Evolutionary conservation across 2,329 filamentous ascomycete genomes (phyloP), one percentile per base, ranked within the genome.

Genomic region (Sporothrix phasma): DNA sequence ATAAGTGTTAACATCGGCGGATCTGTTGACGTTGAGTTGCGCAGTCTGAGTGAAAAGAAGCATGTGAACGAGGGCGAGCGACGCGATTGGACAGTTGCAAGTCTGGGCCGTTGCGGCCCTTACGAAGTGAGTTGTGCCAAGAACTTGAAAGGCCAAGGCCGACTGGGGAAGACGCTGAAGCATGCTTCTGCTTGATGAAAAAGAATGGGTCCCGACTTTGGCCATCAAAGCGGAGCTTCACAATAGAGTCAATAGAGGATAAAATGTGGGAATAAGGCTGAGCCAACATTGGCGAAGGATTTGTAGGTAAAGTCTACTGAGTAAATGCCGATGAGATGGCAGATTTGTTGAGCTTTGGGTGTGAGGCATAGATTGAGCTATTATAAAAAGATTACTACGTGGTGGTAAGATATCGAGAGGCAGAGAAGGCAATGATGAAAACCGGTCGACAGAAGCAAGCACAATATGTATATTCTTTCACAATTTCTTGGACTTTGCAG

Each of bases 51-150:
- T 37, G 29, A 39, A 59, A 59, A 13, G 22, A 19, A 43, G 11
- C 54, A 59, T 59, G 54, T 59, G 54, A 59, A 45, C 37, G 24
- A 5, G 54, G 45, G 39, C 54, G 39, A 59, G 54, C 54, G 29
- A 59, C 7, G 6, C 43, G 54, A 59, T 45, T 59, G 54, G 54
- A 56, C 31, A 7, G 34, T 34, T 29, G 6, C 26, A 13, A 19
- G 26, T n/a, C n/a, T n/a, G 47, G 3, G 26, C 47, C 34, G 31
- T 19, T 51, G 47, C 26, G 17, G 47, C 26, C 34, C 26, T 39
- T 24, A 54, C n/a, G n/a, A n/a, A 17, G 13, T 17, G 8, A 19
- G 51, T 22, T 31, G 31, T 56, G 31, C n/a, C 51, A 24, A 39
- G 31, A 39, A 24, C 51, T 37, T 10, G 19, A 54, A 22, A 1